phyloP scores from a whole-genome alignment of 805 yeast genomes.

The Pachysolen tannophilus region DNA sequence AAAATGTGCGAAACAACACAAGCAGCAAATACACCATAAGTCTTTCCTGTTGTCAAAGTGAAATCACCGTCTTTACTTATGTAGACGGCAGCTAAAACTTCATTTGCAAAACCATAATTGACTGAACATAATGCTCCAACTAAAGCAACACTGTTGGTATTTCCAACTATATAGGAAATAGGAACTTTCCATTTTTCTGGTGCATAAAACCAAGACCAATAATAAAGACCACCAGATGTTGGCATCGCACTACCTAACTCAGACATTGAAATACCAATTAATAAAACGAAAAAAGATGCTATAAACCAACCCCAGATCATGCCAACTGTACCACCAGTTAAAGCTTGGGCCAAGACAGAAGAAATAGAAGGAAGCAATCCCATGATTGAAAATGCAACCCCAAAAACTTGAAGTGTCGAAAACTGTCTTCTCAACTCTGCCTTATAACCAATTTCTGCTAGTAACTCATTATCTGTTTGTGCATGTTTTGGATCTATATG shows the following conservation, averaged over 20 bases:
- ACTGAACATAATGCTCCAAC: slow-evolving; percentile 62
- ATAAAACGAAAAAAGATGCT: slow-evolving; percentile 45
- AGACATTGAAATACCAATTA: slow-evolving; percentile 56
- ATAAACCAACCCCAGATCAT: slow-evolving; percentile 71
- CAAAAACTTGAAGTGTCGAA: slow-evolving; percentile 56
- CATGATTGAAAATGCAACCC: slow-evolving; percentile 68
- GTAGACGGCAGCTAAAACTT: slow-evolving; percentile 50
- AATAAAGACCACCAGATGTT: slow-evolving; percentile 69
- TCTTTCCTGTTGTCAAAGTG: slow-evolving; percentile 41
- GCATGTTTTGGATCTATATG: slow-evolving; percentile 4
- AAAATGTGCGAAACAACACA: slow-evolving; percentile 44
- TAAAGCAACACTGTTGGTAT: slow-evolving; percentile 59
- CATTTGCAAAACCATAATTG: slow-evolving; percentile 60
- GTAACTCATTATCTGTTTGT: slow-evolving; percentile 20
- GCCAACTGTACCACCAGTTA: slow-evolving; percentile 57
- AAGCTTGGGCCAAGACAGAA: slow-evolving; percentile 42
- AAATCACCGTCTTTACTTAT: slow-evolving; percentile 44
- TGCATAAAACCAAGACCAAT: slow-evolving; percentile 61
- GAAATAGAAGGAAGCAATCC: slow-evolving; percentile 61
- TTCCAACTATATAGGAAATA: slow-evolving; percentile 56
- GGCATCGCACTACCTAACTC: slow-evolving; percentile 65
- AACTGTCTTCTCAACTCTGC: slow-evolving; percentile 59
- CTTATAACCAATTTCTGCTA: slow-evolving; percentile 59
- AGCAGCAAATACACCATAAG: slow-evolving; percentile 62
- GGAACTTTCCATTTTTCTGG: slow-evolving; percentile 45